Evolutionary conservation across 768 basidiomycete species (phyloP).

Genomic region (Psilocybe subaeruginosa): DNA sequence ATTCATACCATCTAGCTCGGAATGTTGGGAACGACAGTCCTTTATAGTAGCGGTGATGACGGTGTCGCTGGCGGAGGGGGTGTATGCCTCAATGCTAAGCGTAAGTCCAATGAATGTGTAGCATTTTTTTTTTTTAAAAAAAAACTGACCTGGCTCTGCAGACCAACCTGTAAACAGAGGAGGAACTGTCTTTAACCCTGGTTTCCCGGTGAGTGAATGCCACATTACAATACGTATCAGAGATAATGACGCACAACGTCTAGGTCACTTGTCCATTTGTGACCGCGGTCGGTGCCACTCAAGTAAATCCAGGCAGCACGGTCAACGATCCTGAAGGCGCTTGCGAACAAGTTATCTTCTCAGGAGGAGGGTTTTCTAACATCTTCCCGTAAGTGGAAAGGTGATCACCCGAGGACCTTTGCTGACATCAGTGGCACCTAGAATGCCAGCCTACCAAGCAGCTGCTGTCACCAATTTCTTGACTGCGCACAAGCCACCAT

Average conservation of each 20-base stretch:
- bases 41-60: conserved; percentile 39
- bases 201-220: conserved; percentile 22
- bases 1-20: conserved; percentile 32
- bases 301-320: conserved; percentile 43
- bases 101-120: conserved; percentile 19
- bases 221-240: not conserved
- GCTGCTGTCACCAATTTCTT: conserved; percentile 42
- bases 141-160: conserved; percentile 5
- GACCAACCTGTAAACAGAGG: conserved; percentile 21
- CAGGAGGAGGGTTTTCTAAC: conserved; percentile 56
- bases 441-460: conserved; percentile 49
- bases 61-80: conserved; percentile 38
- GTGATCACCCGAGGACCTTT: not conserved
- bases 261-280: conserved; percentile 50
- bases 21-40: conserved; percentile 36
- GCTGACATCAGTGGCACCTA: conserved; percentile 7
- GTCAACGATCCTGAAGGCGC: conserved; percentile 48
- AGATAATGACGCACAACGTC: not conserved
- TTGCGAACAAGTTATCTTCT: conserved; percentile 47
- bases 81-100: conserved; percentile 44
- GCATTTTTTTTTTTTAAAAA: not conserved
- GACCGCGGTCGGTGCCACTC: conserved; percentile 55
- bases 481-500: conserved; percentile 34
- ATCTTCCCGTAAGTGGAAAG: conserved; percentile 34
- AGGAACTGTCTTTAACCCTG: conserved; percentile 27